These are phyloP conservation scores for Trichosporon sp. DNA, from an alignment of 1,284 basidiomycete genomes.

Conservation along the genomic window DNA sequence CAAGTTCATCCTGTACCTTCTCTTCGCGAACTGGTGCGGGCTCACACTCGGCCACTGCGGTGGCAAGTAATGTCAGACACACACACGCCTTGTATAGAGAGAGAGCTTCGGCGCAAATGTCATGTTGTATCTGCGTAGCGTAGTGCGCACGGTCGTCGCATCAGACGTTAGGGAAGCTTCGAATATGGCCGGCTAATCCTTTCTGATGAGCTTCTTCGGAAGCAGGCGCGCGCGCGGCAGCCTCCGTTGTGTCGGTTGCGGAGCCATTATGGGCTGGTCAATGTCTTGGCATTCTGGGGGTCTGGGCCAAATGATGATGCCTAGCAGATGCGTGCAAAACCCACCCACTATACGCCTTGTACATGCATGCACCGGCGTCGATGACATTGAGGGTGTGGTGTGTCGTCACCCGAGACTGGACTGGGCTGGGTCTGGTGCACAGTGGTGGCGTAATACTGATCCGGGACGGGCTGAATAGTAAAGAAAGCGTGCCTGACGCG, in stretches of 20 bases:
- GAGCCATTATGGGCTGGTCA: too few relatives aligned
- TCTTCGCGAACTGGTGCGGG: constrained; percentile 82
- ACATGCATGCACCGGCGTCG: too few relatives aligned
- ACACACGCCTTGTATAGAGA: constrained; percentile 9
- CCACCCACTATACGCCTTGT: too few relatives aligned
- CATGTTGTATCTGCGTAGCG: constrained; percentile 14
- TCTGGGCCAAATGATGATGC: too few relatives aligned
- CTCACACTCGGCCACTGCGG: constrained; percentile 46
- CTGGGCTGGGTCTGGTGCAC: too few relatives aligned
- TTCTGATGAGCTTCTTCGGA: neutral
- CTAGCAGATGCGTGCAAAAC: too few relatives aligned
- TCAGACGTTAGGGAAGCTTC: neutral
- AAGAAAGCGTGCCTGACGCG: neutral
- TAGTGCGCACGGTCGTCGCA: too few relatives aligned
- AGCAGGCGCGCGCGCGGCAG: too few relatives aligned
- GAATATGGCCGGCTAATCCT: neutral
- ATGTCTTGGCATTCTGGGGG: too few relatives aligned
- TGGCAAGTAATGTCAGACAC: neutral
- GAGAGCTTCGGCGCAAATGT: neutral
- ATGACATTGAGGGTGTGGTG: too few relatives aligned
- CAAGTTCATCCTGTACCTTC: constrained; percentile 70
- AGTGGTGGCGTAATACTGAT: neutral
- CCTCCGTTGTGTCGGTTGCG: too few relatives aligned
- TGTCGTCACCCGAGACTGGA: neutral
- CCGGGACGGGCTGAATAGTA: neutral